Conservation (phyloP, 352 stramenopile genomes). For the Globisporangium sylvaticum region DNA sequence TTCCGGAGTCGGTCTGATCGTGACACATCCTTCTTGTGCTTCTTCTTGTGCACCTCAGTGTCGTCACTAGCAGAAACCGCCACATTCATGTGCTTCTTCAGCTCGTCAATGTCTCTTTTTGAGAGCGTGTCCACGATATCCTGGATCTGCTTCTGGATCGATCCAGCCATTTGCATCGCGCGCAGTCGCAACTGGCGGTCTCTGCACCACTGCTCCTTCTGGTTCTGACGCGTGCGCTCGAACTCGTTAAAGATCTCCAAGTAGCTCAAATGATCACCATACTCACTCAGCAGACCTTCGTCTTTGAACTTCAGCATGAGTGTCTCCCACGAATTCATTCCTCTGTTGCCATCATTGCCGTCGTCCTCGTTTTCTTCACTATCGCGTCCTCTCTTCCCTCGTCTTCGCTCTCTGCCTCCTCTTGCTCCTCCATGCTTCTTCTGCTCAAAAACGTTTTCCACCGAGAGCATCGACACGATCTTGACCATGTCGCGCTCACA, state of each 20-base stretch:
- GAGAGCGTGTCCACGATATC: slow-evolving; percentile 43
- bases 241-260: slow-evolving; percentile 44
- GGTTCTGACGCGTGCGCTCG: slow-evolving; percentile 16
- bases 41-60: background rate
- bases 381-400: background rate
- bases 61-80: background rate
- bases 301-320: slow-evolving; percentile 38
- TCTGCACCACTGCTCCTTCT: slow-evolving; percentile 50
- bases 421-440: background rate
- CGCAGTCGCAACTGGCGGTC: slow-evolving; percentile 40
- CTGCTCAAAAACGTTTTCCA: slow-evolving; percentile 71
- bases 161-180: slow-evolving; percentile 46
- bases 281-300: slow-evolving; percentile 42
- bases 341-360: slow-evolving; percentile 6
- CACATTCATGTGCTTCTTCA: slow-evolving; percentile 6
- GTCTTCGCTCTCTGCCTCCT: background rate
- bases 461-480: slow-evolving; percentile 82
- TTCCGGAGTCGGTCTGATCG: slow-evolving; percentile 35
- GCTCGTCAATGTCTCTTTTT: slow-evolving; percentile 25
- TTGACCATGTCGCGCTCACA: slow-evolving; percentile 63
- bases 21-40: slow-evolving; percentile 7
- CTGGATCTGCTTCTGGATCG: slow-evolving; percentile 55
- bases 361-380: slow-evolving; percentile 19
- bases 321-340: slow-evolving; percentile 25
- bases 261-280: slow-evolving; percentile 62